Conservation (phyloP, 345 rosid species). For the Turnera subulata region DNA sequence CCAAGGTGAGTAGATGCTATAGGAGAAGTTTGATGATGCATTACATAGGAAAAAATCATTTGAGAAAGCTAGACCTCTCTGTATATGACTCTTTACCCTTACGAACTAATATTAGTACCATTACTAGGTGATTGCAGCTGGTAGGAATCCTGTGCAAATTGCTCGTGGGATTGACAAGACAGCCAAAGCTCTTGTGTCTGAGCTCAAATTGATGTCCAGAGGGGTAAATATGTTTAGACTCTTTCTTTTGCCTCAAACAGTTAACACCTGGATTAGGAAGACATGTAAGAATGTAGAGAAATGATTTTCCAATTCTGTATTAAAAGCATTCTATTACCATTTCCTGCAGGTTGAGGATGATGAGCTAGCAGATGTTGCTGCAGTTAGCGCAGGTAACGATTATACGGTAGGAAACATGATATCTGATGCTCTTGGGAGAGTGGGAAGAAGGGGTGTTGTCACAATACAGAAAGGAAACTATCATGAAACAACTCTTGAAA, state of each 20-base stretch:
- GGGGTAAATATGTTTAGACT: slow-evolving; percentile 41
- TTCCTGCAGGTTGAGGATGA: slow-evolving; percentile 64
- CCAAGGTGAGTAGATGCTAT: slow-evolving; percentile 44
- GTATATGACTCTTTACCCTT: no score
- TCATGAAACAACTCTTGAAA: slow-evolving; percentile 49
- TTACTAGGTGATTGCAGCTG: slow-evolving; percentile 75
- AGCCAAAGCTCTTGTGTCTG: slow-evolving; percentile 66
- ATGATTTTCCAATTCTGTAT: not conserved
- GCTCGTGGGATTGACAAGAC: slow-evolving; percentile 85
- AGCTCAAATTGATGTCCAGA: slow-evolving; percentile 83
- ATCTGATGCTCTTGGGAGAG: slow-evolving; percentile 54
- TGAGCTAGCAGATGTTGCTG: slow-evolving; percentile 85
- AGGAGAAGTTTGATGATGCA: not conserved
- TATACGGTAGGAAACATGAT: slow-evolving; percentile 70
- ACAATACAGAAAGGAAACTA: slow-evolving; percentile 67
- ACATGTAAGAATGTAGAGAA: not conserved
- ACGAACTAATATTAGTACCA: slow-evolving; percentile 12
- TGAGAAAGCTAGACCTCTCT: no score
- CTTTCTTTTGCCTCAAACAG: not conserved
- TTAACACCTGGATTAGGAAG: not conserved
- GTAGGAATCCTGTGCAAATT: slow-evolving; percentile 74
- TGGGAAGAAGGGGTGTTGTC: slow-evolving; percentile 70
- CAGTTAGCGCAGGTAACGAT: slow-evolving; percentile 89
- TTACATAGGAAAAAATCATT: no score
- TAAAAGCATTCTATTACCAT: not conserved